phyloP scores from a whole-genome alignment of 441 rosid genomes.

The Croton laevigatus region DNA sequence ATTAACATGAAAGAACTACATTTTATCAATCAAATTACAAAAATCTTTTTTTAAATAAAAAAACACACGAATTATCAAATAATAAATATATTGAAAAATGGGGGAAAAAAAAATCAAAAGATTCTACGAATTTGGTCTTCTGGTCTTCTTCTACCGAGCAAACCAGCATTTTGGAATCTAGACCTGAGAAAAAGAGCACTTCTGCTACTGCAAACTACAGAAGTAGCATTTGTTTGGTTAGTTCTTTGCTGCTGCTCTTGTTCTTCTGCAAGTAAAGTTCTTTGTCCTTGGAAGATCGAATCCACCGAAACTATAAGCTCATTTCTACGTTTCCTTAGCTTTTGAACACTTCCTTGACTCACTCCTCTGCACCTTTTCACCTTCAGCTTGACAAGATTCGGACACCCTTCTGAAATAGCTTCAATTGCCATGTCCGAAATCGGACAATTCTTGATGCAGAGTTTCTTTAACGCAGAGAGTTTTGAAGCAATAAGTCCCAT shows the following conservation, averaged over 20 bases:
- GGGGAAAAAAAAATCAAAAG: neutral
- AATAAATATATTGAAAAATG: neutral
- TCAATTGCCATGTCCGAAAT: constrained; percentile 39
- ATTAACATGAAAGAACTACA: no score
- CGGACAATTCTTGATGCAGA: constrained; percentile 66
- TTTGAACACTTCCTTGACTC: constrained; percentile 30
- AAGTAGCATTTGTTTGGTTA: neutral
- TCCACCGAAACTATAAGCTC: constrained; percentile 39
- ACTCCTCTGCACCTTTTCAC: constrained; percentile 58
- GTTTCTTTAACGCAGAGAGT: constrained; percentile 44
- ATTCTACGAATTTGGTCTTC: constrained; percentile 4
- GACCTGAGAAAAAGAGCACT: constrained; percentile 35
- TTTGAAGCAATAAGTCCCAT: constrained; percentile 38
- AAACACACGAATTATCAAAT: constrained; percentile 1
- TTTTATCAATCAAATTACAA: no score
- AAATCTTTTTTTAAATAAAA: neutral
- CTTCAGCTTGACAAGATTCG: constrained; percentile 50
- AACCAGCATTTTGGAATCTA: constrained; percentile 21
- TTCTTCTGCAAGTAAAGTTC: neutral
- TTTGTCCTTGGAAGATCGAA: neutral
- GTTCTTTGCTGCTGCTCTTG: constrained; percentile 5
- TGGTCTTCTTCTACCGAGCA: constrained; percentile 18
- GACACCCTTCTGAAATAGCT: constrained; percentile 47
- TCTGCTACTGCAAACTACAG: constrained; percentile 34
- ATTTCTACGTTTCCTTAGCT: constrained; percentile 31